phyloP scores from a whole-genome alignment of 495 filamentous ascomycete genomes.

The Penicillium egyptiacum region DNA sequence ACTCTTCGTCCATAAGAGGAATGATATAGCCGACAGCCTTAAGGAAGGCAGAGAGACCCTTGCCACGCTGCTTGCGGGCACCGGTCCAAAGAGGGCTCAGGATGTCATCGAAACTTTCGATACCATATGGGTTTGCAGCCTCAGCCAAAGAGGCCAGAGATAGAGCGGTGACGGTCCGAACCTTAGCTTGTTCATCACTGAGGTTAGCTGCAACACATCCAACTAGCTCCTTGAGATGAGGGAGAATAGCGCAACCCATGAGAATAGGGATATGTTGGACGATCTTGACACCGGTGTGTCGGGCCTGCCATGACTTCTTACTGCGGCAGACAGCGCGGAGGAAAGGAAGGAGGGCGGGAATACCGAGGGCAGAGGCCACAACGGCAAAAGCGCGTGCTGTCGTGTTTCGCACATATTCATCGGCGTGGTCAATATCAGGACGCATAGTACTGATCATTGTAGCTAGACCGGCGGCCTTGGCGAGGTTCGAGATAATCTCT shows the following conservation, averaged over 20 bases:
- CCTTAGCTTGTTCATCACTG: constrained; percentile 96
- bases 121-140: constrained; percentile 97
- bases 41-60: constrained; percentile 91
- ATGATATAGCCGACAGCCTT: constrained; percentile 99
- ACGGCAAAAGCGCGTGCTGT: constrained; percentile 97
- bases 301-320: constrained; percentile 98
- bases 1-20: constrained; percentile 98
- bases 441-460: constrained; percentile 99
- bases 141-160: constrained; percentile 96
- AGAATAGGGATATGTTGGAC: constrained; percentile 99
- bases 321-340: constrained; percentile 91
- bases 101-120: constrained; percentile 97
- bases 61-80: constrained; percentile 91
- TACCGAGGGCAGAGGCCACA: constrained; percentile 93
- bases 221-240: constrained; percentile 92
- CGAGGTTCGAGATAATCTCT: constrained; percentile 97
- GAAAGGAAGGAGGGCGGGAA: constrained; percentile 93
- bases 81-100: constrained; percentile 97
- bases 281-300: constrained; percentile 99
- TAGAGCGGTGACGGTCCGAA: constrained; percentile 91
- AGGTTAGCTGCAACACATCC: constrained; percentile 95
- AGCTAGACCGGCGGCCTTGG: constrained; percentile 94
- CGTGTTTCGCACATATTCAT: constrained; percentile 99
- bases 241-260: constrained; percentile 96
- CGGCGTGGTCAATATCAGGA: constrained; percentile 96